Conservation (phyloP, 139 green algal genomes). For the Chlorella sp. region DNA sequence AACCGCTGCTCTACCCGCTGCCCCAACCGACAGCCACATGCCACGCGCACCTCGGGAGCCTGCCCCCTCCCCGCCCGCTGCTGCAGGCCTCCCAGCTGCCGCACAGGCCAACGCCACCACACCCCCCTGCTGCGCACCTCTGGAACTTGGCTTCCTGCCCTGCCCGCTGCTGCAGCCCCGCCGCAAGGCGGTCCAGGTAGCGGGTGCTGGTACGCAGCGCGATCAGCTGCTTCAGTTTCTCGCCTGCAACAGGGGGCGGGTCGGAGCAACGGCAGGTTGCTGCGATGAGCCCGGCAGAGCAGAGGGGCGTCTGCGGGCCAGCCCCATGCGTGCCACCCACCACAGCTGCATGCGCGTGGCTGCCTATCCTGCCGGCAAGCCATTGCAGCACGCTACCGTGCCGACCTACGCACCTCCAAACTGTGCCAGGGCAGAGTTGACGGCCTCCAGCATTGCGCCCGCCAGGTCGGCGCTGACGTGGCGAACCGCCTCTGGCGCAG, state of each 20-base stretch:
- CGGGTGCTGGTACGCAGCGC: conserved; percentile 19
- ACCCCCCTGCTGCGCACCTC: not conserved
- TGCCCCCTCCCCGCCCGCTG: no score
- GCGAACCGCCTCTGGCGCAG: not conserved
- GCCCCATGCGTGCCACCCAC: not conserved
- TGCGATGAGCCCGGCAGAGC: not conserved
- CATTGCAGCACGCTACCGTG: not conserved
- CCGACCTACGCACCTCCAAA: conserved; percentile 5
- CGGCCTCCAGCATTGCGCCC: conserved; percentile 1
- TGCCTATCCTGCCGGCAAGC: not conserved
- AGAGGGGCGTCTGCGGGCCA: not conserved
- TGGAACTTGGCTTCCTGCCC: conserved; percentile 42
- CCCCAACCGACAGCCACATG: not conserved
- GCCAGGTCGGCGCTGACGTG: conserved; percentile 28
- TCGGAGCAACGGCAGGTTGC: not conserved
- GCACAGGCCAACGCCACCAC: not conserved
- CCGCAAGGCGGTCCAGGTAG: conserved; percentile 28
- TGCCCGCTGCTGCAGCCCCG: conserved; percentile 16
- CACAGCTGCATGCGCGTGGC: not conserved
- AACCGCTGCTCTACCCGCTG: no score
- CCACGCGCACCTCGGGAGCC: no score
- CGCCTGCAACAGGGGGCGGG: not conserved
- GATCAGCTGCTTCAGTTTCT: conserved; percentile 29
- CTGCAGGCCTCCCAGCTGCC: not conserved
- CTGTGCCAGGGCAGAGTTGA: not conserved